Evolutionary conservation across 2,329 filamentous ascomycete genomes (phyloP).

Genomic region (Emergomyces africanus): DNA sequence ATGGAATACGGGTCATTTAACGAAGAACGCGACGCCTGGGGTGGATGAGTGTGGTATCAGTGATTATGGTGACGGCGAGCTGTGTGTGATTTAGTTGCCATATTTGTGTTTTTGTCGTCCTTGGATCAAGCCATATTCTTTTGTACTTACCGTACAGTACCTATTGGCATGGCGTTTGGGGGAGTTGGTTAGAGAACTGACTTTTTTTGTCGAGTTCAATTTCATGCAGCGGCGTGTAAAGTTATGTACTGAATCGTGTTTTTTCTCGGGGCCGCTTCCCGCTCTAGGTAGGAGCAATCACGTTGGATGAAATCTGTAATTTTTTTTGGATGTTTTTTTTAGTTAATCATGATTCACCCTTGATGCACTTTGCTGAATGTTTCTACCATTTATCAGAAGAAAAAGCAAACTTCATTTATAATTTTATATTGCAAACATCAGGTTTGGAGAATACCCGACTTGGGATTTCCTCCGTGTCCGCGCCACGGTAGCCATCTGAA

Average conservation of each 20-base stretch:
- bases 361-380: neutral
- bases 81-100: neutral
- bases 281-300: neutral
- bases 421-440: neutral
- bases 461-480: neutral
- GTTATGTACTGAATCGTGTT: neutral
- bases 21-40: conserved; percentile 21
- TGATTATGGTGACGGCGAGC: neutral
- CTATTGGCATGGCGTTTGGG: neutral
- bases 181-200: neutral
- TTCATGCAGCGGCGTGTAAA: neutral
- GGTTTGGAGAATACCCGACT: neutral
- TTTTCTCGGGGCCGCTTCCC: neutral
- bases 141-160: neutral
- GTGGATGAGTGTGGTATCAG: conserved; percentile 5
- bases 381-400: neutral
- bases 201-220: neutral
- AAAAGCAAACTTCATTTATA: neutral
- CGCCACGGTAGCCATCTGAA: neutral
- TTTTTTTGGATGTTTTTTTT: neutral
- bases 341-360: neutral
- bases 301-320: neutral
- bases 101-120: too few species aligned
- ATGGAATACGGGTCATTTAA: conserved; percentile 22
- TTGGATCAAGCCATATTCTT: neutral